A percentile compares a stretch with the other conserved stretches of the same genome.
These are phyloP conservation scores for Fusarium pseudoanthophilum DNA, from an alignment of 2,329 filamentous ascomycete species.

Conservation along the genomic window DNA sequence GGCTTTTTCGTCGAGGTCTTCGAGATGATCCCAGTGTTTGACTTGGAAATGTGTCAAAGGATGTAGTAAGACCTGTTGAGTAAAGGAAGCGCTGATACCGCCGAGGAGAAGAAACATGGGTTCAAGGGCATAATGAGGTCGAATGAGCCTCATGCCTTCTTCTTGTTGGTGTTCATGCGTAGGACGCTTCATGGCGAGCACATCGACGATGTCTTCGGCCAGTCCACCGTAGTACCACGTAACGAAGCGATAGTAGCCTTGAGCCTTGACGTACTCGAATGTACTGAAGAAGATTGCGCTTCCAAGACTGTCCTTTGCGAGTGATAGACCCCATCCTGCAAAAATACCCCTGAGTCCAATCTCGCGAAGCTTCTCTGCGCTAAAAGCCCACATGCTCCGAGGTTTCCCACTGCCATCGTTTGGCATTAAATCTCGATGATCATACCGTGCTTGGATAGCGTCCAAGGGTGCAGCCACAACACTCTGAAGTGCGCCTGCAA, in stretches of 20 bases:
- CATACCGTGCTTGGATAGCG: constrained; percentile 78
- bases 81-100: constrained; percentile 74
- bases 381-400: constrained; percentile 79
- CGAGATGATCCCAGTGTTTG: constrained; percentile 77
- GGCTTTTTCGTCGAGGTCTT: constrained; percentile 73
- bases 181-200: constrained; percentile 60
- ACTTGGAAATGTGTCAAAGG: constrained; percentile 77
- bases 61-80: constrained; percentile 76
- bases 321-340: constrained; percentile 75
- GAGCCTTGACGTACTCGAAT: constrained; percentile 81
- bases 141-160: constrained; percentile 63
- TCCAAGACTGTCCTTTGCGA: constrained; percentile 76
- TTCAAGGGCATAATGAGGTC: constrained; percentile 80
- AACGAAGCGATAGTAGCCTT: constrained; percentile 76
- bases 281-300: constrained; percentile 78
- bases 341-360: constrained; percentile 79
- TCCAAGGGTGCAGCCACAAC: constrained; percentile 79
- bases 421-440: constrained; percentile 62
- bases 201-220: constrained; percentile 61
- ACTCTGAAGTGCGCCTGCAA: constrained; percentile 76
- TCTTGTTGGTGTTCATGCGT: constrained; percentile 30
- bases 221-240: constrained; percentile 74
- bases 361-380: constrained; percentile 69
- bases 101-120: constrained; percentile 76
- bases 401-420: constrained; percentile 55